phyloP scores from a whole-genome alignment of 208 protist species.

The Borovskyia barvae region DNA sequence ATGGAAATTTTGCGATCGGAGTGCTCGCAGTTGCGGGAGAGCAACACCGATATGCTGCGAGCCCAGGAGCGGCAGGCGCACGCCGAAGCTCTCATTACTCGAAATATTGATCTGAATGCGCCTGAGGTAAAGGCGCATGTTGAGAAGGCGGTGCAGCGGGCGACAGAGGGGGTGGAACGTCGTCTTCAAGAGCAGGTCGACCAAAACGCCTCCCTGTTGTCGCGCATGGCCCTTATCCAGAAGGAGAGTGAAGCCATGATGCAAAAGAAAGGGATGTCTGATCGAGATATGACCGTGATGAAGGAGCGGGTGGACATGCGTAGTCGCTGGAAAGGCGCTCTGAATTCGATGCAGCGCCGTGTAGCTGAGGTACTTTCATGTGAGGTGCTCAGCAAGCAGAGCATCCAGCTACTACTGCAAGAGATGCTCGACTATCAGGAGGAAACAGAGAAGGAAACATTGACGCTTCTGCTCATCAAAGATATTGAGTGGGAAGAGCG shows the following conservation, averaged over 20 bases:
- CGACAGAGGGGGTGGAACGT: conserved; percentile 32
- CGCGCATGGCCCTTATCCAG: conserved; percentile 43
- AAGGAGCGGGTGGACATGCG: conserved; percentile 29
- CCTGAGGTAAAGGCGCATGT: conserved; percentile 39
- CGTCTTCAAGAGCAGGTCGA: conserved; percentile 37
- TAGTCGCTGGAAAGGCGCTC: conserved; percentile 25
- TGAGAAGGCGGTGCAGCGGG: conserved; percentile 27
- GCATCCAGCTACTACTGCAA: conserved; percentile 56
- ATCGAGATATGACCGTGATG: conserved; percentile 16
- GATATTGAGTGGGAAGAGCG: conserved; percentile 56
- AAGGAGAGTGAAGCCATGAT: conserved; percentile 35
- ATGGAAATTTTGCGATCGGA: conserved; percentile 7
- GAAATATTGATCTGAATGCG: conserved; percentile 8
- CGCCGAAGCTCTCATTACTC: too few species aligned
- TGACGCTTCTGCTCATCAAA: conserved; percentile 50
- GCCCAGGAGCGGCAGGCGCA: conserved; percentile 1
- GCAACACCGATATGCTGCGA: background rate
- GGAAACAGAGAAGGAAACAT: conserved; percentile 41
- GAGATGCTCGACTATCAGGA: conserved; percentile 81
- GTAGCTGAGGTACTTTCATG: conserved; percentile 42
- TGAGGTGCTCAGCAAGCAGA: conserved; percentile 37
- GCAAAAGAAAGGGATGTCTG: conserved; percentile 25
- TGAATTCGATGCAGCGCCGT: conserved; percentile 49
- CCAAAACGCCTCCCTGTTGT: conserved; percentile 41
- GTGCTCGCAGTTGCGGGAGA: conserved; percentile 16